Evolutionary conservation across 495 filamentous ascomycete species (phyloP).

Genomic region (Chlorociboria aeruginascens): DNA sequence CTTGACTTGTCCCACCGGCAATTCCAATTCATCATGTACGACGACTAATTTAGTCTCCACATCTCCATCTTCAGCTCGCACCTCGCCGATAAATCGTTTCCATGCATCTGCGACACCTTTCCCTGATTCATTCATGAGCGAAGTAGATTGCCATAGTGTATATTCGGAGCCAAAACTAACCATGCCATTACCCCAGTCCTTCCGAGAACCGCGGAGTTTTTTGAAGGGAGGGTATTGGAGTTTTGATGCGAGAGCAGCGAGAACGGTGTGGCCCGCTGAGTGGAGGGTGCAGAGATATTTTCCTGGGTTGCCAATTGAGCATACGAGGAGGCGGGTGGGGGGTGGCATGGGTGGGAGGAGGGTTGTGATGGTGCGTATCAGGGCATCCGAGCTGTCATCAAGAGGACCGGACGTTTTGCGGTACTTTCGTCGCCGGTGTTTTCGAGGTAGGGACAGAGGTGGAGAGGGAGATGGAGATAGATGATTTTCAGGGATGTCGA

Average conservation of each 20-base stretch:
- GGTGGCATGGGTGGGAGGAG: conserved; percentile 2
- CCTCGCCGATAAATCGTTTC: conserved; percentile 24
- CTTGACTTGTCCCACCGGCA: conserved; percentile 44
- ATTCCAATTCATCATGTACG: conserved; percentile 65
- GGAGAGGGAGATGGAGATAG: no score
- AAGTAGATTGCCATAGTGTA: conserved; percentile 51
- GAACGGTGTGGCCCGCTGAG: conserved; percentile 55
- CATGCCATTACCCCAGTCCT: conserved; percentile 23
- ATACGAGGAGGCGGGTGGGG: conserved; percentile 42
- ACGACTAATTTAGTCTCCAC: conserved; percentile 43
- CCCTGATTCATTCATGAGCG: conserved; percentile 57
- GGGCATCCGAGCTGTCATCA: no score
- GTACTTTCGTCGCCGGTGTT: no score
- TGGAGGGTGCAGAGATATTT: conserved; percentile 55
- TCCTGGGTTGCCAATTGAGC: conserved; percentile 59
- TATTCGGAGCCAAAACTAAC: conserved; percentile 31
- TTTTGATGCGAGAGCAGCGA: conserved; percentile 32
- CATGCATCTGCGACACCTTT: conserved; percentile 29
- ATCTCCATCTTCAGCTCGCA: conserved; percentile 7
- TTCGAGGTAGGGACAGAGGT: no score
- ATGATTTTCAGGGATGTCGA: no score
- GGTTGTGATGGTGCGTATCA: not conserved
- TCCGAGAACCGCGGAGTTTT: conserved; percentile 16
- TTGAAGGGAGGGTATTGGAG: conserved; percentile 33
- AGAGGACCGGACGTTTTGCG: no score